Evolutionary conservation across 139 green algal genomes (phyloP).

Genomic region (Coelastrella sp.): DNA sequence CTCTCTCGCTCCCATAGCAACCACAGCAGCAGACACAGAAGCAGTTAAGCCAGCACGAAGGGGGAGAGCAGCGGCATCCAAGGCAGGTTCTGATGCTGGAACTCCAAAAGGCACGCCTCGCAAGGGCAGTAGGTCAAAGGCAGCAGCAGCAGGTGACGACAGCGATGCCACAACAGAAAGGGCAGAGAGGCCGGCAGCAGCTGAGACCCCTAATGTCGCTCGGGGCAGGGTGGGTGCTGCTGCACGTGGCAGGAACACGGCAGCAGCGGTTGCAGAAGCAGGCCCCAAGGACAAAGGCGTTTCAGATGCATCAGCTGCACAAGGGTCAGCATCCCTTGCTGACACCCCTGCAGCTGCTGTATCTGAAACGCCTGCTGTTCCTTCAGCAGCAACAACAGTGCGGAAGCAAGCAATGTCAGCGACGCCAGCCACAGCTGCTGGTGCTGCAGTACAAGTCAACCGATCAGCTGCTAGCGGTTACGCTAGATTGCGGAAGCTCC

Average conservation of each 20-base stretch:
- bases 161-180: background rate
- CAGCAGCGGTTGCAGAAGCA: background rate
- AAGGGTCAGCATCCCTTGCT: background rate
- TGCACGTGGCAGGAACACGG: background rate
- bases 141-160: background rate
- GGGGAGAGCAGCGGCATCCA: background rate
- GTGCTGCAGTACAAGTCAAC: background rate
- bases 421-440: background rate
- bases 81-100: background rate
- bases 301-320: background rate
- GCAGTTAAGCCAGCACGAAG: constrained; percentile 10
- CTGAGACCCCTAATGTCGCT: background rate
- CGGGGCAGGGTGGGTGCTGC: background rate
- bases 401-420: background rate
- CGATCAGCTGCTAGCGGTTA: too few species aligned
- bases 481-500: background rate
- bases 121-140: background rate
- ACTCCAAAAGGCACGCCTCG: background rate
- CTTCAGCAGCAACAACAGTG: background rate
- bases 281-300: background rate
- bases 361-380: background rate
- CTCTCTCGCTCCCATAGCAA: background rate
- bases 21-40: constrained; percentile 13
- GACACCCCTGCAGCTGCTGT: background rate
- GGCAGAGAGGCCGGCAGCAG: background rate